These are phyloP conservation scores for Alternaria tenuissima DNA, from an alignment of 2,329 filamentous ascomycete genomes.

Conservation along the genomic window DNA sequence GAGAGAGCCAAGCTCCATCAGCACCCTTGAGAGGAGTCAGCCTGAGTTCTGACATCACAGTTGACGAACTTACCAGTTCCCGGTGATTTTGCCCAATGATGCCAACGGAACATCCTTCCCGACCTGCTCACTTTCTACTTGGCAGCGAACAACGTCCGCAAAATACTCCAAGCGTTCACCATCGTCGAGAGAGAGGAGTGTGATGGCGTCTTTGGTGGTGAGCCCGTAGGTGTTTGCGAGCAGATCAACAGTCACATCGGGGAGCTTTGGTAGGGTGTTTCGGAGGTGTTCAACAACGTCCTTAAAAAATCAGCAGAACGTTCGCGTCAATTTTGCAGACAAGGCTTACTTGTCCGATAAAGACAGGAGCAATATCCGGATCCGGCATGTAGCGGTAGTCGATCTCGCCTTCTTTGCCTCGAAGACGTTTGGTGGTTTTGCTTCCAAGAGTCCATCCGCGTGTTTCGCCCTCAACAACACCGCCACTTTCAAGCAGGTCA, in stretches of 20 bases:
- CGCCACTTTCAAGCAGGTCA: constrained; percentile 76
- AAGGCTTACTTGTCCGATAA: constrained; percentile 66
- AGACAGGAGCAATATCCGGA: constrained; percentile 82
- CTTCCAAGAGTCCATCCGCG: constrained; percentile 89
- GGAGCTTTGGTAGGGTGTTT: constrained; percentile 71
- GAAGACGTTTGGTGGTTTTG: constrained; percentile 79
- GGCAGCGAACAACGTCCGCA: constrained; percentile 65
- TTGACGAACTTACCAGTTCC: constrained; percentile 61
- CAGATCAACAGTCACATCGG: constrained; percentile 72
- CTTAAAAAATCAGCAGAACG: constrained; percentile 26
- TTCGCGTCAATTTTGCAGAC: background rate
- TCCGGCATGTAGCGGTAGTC: constrained; percentile 99
- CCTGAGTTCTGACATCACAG: background rate
- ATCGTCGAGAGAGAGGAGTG: constrained; percentile 78
- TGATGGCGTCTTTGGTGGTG: constrained; percentile 81
- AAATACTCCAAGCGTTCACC: constrained; percentile 86
- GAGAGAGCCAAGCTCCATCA: constrained; percentile 62
- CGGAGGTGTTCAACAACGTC: constrained; percentile 73
- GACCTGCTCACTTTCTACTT: constrained; percentile 38
- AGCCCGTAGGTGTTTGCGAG: constrained; percentile 72
- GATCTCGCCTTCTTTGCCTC: constrained; percentile 95
- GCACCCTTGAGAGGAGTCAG: constrained; percentile 49
- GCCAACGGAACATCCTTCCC: constrained; percentile 2
- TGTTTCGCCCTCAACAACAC: constrained; percentile 82
- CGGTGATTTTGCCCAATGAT: constrained; percentile 58